These are phyloP conservation scores for Talaromyces atroroseus DNA, from an alignment of 2,329 filamentous ascomycete genomes.

Conservation along the genomic window DNA sequence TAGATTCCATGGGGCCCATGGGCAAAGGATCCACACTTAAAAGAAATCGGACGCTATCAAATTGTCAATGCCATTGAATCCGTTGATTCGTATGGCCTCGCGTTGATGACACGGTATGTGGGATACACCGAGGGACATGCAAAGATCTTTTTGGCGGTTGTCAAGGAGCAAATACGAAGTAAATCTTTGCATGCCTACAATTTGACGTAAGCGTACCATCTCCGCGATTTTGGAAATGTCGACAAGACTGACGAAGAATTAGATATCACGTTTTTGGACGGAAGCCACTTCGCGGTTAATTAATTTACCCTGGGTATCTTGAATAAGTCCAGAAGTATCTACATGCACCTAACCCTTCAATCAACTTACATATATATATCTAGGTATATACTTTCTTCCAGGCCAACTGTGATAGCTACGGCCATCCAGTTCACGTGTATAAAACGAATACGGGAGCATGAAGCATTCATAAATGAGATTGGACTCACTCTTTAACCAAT, in stretches of 20 bases:
- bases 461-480: background rate
- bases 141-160: constrained; percentile 9
- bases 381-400: no score
- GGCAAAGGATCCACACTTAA: constrained; percentile 11
- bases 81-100: constrained; percentile 9
- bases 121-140: constrained; percentile 6
- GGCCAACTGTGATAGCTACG: no score
- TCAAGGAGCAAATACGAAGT: constrained; percentile 2
- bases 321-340: no score
- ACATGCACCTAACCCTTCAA: no score
- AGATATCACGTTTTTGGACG: constrained; percentile 9
- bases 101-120: constrained; percentile 4
- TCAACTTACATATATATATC: no score
- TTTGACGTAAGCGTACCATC: background rate
- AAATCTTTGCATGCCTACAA: constrained; percentile 10
- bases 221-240: no score
- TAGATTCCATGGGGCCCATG: constrained; percentile 12
- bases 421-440: no score
- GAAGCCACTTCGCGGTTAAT: background rate
- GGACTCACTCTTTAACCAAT: background rate
- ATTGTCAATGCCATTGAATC: constrained; percentile 4
- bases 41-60: constrained; percentile 9
- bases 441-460: no score
- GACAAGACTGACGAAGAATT: background rate
- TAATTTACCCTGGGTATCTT: no score